These are phyloP conservation scores for Mycena vitilis DNA, from an alignment of 768 basidiomycete genomes.

Conservation along the genomic window DNA sequence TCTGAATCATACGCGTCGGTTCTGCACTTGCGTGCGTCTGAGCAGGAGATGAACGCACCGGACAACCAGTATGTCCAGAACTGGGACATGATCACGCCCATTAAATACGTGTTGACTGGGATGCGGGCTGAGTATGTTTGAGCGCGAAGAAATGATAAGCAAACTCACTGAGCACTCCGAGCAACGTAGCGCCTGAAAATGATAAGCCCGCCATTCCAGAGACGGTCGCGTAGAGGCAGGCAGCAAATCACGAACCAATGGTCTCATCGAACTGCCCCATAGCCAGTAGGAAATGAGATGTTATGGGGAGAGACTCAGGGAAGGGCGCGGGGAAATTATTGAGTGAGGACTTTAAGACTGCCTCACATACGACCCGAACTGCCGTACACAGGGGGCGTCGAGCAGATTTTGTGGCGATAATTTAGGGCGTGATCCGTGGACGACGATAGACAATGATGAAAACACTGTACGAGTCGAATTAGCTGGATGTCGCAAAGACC, in stretches of 20 bases:
- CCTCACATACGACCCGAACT: too few relatives aligned
- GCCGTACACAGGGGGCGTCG: too few relatives aligned
- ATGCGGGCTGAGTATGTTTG: background rate
- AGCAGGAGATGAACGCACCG: background rate
- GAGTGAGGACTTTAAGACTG: too few relatives aligned
- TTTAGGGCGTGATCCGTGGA: too few relatives aligned
- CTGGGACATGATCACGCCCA: constrained; percentile 12
- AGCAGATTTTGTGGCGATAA: too few relatives aligned
- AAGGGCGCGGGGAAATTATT: too few relatives aligned
- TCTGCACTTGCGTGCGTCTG: background rate
- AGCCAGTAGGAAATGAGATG: background rate
- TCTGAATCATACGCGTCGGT: background rate
- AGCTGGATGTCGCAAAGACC: too few relatives aligned
- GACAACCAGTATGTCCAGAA: constrained; percentile 24
- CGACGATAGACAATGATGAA: too few relatives aligned
- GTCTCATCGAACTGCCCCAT: constrained; percentile 7
- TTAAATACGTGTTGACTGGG: constrained; percentile 3
- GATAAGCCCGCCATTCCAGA: background rate
- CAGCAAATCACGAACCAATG: background rate
- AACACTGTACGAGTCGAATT: too few relatives aligned
- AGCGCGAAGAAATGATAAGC: background rate
- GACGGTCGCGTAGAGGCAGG: background rate
- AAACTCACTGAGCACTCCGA: constrained; percentile 1
- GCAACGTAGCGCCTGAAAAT: background rate
- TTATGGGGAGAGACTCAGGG: background rate